These are phyloP conservation scores for Coemansia sp. DNA, from an alignment of 192 early-diverging fungal genomes.

Conservation along the genomic window DNA sequence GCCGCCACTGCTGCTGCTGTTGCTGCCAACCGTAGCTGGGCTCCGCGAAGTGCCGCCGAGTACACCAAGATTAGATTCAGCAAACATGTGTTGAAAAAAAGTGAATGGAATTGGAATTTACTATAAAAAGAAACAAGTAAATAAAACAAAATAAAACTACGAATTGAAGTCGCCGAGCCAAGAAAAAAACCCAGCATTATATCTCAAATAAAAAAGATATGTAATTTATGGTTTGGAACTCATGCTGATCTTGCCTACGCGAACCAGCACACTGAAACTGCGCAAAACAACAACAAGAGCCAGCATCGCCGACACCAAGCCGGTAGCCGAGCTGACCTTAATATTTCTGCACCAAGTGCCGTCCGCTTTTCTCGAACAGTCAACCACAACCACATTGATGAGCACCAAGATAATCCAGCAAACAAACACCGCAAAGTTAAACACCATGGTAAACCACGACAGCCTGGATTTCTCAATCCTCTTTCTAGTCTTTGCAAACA, in stretches of 20 bases:
- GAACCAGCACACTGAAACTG: constrained; percentile 42
- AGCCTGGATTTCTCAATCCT: constrained; percentile 28
- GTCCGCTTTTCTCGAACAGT: constrained; percentile 35
- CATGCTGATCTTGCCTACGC: constrained; percentile 31
- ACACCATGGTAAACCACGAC: constrained; percentile 28
- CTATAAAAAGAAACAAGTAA: background rate
- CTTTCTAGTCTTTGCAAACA: constrained; percentile 36
- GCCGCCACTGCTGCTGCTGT: constrained; percentile 3
- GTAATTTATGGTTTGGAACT: background rate
- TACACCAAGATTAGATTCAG: constrained; percentile 2
- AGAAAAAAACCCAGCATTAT: background rate
- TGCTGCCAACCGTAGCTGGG: background rate
- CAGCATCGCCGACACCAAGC: constrained; percentile 45
- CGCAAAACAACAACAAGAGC: constrained; percentile 37
- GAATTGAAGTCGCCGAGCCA: background rate
- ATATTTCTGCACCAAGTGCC: constrained; percentile 40
- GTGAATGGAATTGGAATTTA: background rate
- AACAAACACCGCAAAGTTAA: constrained; percentile 42
- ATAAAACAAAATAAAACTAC: background rate
- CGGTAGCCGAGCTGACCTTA: constrained; percentile 36
- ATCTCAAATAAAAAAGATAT: background rate
- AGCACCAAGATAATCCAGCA: constrained; percentile 46
- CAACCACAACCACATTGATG: constrained; percentile 42
- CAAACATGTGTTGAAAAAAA: background rate
- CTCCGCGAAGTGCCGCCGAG: background rate